A percentile compares a stretch with the other conserved stretches of the same genome.
Conservation (phyloP, 768 basidiomycete species). For the Lactarius indigo region DNA sequence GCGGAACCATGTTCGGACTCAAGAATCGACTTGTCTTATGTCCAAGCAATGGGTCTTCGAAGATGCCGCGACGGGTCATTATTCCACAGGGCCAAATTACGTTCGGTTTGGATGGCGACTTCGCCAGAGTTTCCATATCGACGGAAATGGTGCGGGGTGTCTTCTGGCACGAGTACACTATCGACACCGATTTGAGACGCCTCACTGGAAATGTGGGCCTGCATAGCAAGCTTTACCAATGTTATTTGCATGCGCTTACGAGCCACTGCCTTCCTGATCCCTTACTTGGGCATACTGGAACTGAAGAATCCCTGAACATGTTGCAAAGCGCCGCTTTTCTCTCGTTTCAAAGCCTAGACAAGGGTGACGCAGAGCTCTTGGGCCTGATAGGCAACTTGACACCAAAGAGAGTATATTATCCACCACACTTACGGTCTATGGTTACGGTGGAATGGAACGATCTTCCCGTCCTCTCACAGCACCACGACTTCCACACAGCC, state of each 20-base stretch:
- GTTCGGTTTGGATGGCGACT: not conserved
- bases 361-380: not conserved
- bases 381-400: not conserved
- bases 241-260: conserved; percentile 46
- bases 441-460: conserved; percentile 1
- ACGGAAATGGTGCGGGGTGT: not conserved
- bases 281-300: too few species aligned
- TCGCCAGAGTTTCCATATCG: not conserved
- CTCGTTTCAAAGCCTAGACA: conserved; percentile 39
- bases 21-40: conserved; percentile 29
- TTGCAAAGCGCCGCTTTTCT: conserved; percentile 29
- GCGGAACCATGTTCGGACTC: conserved; percentile 45
- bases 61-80: conserved; percentile 7
- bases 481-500: conserved; percentile 3
- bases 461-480: conserved; percentile 11
- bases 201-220: conserved; percentile 32
- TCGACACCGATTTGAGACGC: conserved; percentile 25
- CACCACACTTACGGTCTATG: not conserved
- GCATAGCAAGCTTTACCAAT: conserved; percentile 35
- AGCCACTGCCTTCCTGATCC: conserved; percentile 37
- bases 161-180: conserved; percentile 31
- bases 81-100: conserved; percentile 8
- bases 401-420: conserved; percentile 2
- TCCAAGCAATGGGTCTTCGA: not conserved
- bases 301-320: too few species aligned